These are phyloP conservation scores for Athelia psychrophila DNA, from an alignment of 1,284 basidiomycete species.

Conservation along the genomic window DNA sequence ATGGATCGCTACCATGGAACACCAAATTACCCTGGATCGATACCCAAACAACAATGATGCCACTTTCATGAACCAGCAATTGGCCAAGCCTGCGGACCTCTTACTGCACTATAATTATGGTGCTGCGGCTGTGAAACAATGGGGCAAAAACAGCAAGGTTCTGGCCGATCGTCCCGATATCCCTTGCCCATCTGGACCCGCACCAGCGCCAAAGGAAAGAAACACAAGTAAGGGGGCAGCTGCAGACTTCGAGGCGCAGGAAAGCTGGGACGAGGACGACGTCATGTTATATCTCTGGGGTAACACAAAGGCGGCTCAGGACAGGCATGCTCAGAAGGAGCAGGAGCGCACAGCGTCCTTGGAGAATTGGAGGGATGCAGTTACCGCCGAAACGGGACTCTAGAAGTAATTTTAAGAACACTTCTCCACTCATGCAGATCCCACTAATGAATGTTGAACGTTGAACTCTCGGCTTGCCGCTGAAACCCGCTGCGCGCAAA, in stretches of 20 bases:
- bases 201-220: neutral
- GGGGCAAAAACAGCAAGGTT: neutral
- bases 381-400: too few species aligned
- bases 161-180: neutral
- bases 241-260: too few species aligned
- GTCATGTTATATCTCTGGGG: neutral
- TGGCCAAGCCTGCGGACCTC: neutral
- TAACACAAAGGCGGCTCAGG: neutral
- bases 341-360: neutral
- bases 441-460: too few species aligned
- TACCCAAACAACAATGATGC: neutral
- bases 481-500: too few species aligned
- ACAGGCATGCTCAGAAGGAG: neutral
- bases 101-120: conserved; percentile 1
- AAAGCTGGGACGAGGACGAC: neutral
- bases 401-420: too few species aligned
- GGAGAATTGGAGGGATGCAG: neutral
- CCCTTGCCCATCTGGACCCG: neutral
- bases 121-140: neutral
- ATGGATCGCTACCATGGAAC: neutral
- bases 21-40: neutral
- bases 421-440: too few species aligned
- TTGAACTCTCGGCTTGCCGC: too few species aligned
- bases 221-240: too few species aligned
- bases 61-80: neutral